Evolutionary conservation across 2,329 filamentous ascomycete species (phyloP).

Genomic region (Cercospora canescens): DNA sequence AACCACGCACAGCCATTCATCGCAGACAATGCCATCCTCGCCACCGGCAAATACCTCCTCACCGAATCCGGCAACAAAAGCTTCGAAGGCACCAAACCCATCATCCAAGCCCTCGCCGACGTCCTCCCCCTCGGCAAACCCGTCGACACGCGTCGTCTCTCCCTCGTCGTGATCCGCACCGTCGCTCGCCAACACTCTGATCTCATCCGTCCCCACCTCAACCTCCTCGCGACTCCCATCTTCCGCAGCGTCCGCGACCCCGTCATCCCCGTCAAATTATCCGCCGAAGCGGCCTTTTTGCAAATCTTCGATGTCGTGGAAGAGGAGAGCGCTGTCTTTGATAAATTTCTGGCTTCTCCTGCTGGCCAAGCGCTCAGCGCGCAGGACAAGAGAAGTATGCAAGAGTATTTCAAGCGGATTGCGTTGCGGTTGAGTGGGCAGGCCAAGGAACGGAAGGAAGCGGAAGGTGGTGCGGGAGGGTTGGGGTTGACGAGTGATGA

Average conservation of each 20-base stretch:
- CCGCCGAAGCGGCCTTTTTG: constrained; percentile 92
- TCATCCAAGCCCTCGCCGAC: constrained; percentile 76
- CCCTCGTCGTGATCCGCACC: constrained; percentile 85
- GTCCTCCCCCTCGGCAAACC: constrained; percentile 76
- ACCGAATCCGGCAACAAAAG: constrained; percentile 62
- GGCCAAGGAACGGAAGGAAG: constrained; percentile 83
- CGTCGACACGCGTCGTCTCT: constrained; percentile 79
- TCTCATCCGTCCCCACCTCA: constrained; percentile 76
- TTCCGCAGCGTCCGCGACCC: constrained; percentile 88
- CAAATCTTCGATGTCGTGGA: constrained; percentile 88
- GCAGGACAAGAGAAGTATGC: constrained; percentile 82
- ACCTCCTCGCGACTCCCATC: constrained; percentile 75
- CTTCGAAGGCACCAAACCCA: constrained; percentile 74
- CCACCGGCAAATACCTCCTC: constrained; percentile 87
- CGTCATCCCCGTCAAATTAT: constrained; percentile 92
- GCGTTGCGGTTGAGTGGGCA: constrained; percentile 81
- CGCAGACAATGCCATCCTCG: constrained; percentile 83
- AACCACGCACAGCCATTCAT: constrained; percentile 65
- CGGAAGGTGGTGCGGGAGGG: constrained; percentile 84
- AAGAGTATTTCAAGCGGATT: constrained; percentile 95
- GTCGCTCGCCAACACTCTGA: constrained; percentile 77
- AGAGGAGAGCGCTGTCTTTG: constrained; percentile 81
- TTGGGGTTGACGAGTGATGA: constrained; percentile 88
- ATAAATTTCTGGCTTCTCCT: constrained; percentile 75
- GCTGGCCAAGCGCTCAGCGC: constrained; percentile 66